Base-by-base conservation (phyloP, 805 yeast genomes). In the Yarrowia phangngaensis region DNA sequence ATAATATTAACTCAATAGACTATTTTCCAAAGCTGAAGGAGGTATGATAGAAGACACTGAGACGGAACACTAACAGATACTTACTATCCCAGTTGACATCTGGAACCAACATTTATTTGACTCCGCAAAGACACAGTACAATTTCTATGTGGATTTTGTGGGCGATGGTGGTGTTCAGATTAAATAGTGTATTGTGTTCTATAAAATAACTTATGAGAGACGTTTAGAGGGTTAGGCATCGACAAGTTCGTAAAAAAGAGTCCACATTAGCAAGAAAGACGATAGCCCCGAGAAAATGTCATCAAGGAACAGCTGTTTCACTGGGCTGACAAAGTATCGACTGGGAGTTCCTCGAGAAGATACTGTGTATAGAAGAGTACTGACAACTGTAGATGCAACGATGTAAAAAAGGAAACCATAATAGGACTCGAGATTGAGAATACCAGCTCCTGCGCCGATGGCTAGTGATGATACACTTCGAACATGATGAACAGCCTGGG, bases 231-330 rank as follows among this genome's bases (percentile, higher is more conserved):
- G 3, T 8, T 46, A 58, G n/a, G 59, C 62, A 32, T 56, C 66
- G 7, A 74, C 72, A 49, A 76, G 55, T 1, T 78, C 79, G 56
- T 68, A 70, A 12, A 75, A 64, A 52, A 78, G 63, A 40, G 81
- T 76, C 83, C 83, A 78, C 57, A 77, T 70, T 73, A 78, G 72
- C 7, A 74, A 66, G 55, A 66, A 78, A 32, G 79, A 73, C 9
- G 79, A 70, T 22, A 76, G 52, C 28, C 75, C 78, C 33, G 76
- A 61, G 12, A 73, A 65, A 11, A 75, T 54, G 32, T 74, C 70
- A 22, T 68, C 72, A 7, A 74, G 47, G 51, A 73, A 64, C 3
- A 78, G 58, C 29, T 71, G 73, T 16, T 60, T 64, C 1, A 69
- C 19, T 1, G 76, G 71, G 27, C 59, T 65, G 9, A 61, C 58